Evolutionary conservation across 139 green algal genomes (phyloP).

Genomic region (Pycnococcus provasolii): DNA sequence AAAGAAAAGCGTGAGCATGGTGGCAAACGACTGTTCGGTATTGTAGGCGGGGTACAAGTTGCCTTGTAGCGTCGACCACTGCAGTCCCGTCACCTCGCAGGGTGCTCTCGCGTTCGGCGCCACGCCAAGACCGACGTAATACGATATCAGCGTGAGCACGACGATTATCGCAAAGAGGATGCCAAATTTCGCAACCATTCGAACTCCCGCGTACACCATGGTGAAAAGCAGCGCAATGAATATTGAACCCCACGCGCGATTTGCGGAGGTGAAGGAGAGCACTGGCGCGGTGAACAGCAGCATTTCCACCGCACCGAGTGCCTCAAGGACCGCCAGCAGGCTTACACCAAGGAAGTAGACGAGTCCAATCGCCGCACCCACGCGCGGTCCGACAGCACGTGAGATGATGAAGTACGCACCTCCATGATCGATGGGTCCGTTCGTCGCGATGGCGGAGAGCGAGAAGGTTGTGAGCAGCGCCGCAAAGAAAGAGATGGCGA

Average conservation of each 20-base stretch:
- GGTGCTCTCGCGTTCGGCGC: slow-evolving; percentile 1
- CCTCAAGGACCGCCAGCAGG: slow-evolving; percentile 16
- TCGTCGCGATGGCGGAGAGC: slow-evolving; percentile 20
- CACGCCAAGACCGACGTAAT: slow-evolving; percentile 10
- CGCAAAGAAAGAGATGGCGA: slow-evolving; percentile 8
- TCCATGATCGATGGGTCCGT: slow-evolving; percentile 16
- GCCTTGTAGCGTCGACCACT: not conserved
- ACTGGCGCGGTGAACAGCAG: slow-evolving; percentile 5
- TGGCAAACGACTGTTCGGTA: slow-evolving; percentile 4
- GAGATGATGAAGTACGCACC: slow-evolving; percentile 28
- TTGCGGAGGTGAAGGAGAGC: not conserved
- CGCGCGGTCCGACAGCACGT: slow-evolving; percentile 7
- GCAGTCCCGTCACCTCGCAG: slow-evolving; percentile 8
- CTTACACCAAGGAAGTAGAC: slow-evolving; percentile 21
- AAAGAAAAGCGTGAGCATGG: slow-evolving; percentile 21
- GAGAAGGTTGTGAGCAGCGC: slow-evolving; percentile 14
- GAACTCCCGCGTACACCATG: slow-evolving; percentile 15
- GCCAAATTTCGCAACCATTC: slow-evolving; percentile 15
- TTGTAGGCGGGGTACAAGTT: slow-evolving; percentile 19
- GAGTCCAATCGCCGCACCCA: slow-evolving; percentile 22
- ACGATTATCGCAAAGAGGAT: slow-evolving; percentile 13
- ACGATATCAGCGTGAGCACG: slow-evolving; percentile 6
- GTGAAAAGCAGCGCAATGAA: not conserved
- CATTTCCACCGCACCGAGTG: slow-evolving; percentile 19
- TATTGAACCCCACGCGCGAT: not conserved